These are phyloP conservation scores for Aspergillus aculeatus DNA, from an alignment of 2,329 filamentous ascomycete species.

Conservation along the genomic window DNA sequence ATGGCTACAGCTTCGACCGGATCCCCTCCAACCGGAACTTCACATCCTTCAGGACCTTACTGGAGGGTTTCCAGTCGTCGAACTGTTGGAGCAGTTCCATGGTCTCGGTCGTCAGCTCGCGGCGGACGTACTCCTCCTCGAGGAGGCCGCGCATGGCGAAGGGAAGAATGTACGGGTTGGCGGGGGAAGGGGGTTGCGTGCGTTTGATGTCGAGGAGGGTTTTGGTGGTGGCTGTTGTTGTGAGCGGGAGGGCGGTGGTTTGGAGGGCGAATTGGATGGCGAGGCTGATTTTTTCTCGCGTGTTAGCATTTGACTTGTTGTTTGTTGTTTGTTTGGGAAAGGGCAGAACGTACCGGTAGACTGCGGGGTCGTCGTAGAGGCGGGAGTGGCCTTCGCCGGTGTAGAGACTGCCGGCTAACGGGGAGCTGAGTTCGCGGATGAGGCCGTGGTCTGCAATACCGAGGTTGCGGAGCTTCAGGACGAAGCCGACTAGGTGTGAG, in stretches of 20 bases:
- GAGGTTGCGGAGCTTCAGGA: constrained; percentile 88
- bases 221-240: constrained; percentile 23
- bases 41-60: constrained; percentile 90
- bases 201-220: constrained; percentile 50
- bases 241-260: constrained; percentile 57
- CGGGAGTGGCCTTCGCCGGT: constrained; percentile 89
- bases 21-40: constrained; percentile 92
- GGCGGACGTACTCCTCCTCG: constrained; percentile 87
- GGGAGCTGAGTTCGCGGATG: constrained; percentile 82
- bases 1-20: constrained; percentile 72
- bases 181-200: constrained; percentile 41
- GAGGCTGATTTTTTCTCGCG: constrained; percentile 47
- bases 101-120: constrained; percentile 73
- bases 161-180: constrained; percentile 87
- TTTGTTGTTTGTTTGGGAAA: too few relatives aligned
- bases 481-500: constrained; percentile 87
- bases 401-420: constrained; percentile 87
- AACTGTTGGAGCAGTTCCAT: constrained; percentile 79
- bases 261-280: constrained; percentile 72
- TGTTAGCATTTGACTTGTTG: background rate
- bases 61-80: constrained; percentile 87
- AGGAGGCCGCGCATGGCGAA: constrained; percentile 94
- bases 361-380: constrained; percentile 82
- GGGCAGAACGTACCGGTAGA: constrained; percentile 66
- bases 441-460: constrained; percentile 91